These are phyloP conservation scores for Globisporangium rhizosaccharum DNA, from an alignment of 352 stramenopile genomes.

Conservation along the genomic window DNA sequence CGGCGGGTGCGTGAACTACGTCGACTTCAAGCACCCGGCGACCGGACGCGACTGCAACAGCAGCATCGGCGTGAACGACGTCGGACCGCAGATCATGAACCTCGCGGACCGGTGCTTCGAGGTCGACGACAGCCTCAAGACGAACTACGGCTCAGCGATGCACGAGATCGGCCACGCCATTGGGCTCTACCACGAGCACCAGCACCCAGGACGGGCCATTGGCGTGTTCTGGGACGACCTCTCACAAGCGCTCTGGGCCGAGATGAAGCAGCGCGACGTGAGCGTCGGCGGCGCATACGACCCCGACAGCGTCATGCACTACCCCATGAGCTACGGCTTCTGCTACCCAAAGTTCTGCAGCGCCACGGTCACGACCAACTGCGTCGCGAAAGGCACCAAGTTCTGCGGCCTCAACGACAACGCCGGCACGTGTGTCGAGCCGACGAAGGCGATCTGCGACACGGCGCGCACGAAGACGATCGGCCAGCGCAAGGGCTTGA, in stretches of 20 bases:
- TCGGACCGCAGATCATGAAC: conserved; percentile 64
- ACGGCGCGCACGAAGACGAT: conserved; percentile 43
- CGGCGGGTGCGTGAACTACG: conserved; percentile 58
- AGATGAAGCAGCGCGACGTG: conserved; percentile 64
- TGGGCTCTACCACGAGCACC: conserved; percentile 79
- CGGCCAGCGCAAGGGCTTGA: conserved; percentile 59
- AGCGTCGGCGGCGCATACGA: conserved; percentile 70
- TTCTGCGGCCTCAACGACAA: conserved; percentile 79
- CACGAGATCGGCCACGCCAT: conserved; percentile 79
- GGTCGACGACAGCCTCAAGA: conserved; percentile 65
- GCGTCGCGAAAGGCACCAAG: conserved; percentile 39
- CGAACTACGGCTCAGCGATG: conserved; percentile 70
- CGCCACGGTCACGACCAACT: conserved; percentile 32
- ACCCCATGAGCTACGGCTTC: conserved; percentile 70
- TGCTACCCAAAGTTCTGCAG: conserved; percentile 60
- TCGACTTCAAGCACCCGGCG: conserved; percentile 72
- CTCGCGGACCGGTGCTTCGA: conserved; percentile 73
- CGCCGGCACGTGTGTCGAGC: conserved; percentile 44
- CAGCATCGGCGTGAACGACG: conserved; percentile 64
- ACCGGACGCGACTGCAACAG: conserved; percentile 73
- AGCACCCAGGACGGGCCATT: conserved; percentile 63
- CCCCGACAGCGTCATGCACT: conserved; percentile 73
- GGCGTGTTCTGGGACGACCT: conserved; percentile 74
- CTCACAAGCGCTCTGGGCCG: conserved; percentile 62
- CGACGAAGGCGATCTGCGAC: conserved; percentile 54